A percentile compares a stretch with the other conserved stretches of the same genome.
Conservation (phyloP, 2,329 filamentous ascomycete species). For the Talaromyces amestolkiae region DNA sequence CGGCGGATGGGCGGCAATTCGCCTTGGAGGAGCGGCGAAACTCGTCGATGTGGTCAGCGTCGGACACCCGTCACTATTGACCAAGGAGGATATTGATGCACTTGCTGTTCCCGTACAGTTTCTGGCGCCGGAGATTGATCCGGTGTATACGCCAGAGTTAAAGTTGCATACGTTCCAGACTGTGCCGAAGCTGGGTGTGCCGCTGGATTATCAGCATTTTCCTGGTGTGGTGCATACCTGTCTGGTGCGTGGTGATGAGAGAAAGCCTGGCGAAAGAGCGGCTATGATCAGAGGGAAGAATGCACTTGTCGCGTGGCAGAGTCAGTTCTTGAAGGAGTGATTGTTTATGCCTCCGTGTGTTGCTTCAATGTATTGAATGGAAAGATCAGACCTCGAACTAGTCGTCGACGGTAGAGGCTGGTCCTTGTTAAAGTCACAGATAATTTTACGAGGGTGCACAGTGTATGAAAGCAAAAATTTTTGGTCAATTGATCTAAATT, state of each 20-base stretch:
- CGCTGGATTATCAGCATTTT: conserved; percentile 54
- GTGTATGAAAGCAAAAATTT: not conserved
- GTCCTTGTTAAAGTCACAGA: not conserved
- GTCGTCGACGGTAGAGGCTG: too few species aligned
- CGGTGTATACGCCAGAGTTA: conserved; percentile 44
- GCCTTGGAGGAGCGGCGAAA: conserved; percentile 40
- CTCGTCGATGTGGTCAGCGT: conserved; percentile 49
- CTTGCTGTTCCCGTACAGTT: conserved; percentile 53
- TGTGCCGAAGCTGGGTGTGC: conserved; percentile 38
- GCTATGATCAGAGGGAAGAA: conserved; percentile 51
- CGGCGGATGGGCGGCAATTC: conserved; percentile 53
- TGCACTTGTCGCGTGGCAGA: conserved; percentile 49
- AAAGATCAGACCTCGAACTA: too few species aligned
- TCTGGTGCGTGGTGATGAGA: conserved; percentile 44
- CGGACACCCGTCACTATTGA: conserved; percentile 48
- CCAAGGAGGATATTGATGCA: conserved; percentile 47
- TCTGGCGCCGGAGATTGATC: conserved; percentile 52
- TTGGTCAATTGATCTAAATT: not conserved
- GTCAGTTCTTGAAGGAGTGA: conserved; percentile 20
- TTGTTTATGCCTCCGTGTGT: not conserved
- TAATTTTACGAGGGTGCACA: not conserved
- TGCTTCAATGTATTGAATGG: too few species aligned
- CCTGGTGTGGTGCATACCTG: conserved; percentile 51
- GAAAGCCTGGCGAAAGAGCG: conserved; percentile 40
- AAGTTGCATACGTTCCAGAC: conserved; percentile 45